A percentile compares a stretch with the other conserved stretches of the same genome.
These are phyloP conservation scores for Aspergillus novoparasiticus DNA, from an alignment of 2,329 filamentous ascomycete species.

Conservation along the genomic window DNA sequence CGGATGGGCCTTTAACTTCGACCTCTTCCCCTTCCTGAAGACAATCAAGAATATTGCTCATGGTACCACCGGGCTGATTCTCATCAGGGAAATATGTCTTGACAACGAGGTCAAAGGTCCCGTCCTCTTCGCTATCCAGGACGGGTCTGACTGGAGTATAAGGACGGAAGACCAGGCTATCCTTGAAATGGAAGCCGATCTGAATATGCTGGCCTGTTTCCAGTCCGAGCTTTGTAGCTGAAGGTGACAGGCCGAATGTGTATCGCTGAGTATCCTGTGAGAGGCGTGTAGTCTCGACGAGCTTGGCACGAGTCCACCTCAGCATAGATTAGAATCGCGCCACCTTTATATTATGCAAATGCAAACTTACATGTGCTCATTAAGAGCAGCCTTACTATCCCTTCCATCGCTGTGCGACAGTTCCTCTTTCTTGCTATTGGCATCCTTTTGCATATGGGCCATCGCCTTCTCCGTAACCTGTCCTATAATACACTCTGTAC, in stretches of 20 bases:
- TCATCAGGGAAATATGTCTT: slow-evolving; percentile 51
- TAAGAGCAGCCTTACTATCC: slow-evolving; percentile 36
- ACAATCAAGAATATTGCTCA: slow-evolving; percentile 57
- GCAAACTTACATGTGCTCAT: slow-evolving; percentile 32
- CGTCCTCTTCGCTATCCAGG: slow-evolving; percentile 34
- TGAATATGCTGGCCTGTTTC: slow-evolving; percentile 57
- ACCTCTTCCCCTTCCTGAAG: slow-evolving; percentile 52
- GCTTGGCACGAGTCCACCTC: slow-evolving; percentile 51
- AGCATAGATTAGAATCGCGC: background rate
- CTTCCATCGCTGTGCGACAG: background rate
- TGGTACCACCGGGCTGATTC: slow-evolving; percentile 55
- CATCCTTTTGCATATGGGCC: background rate
- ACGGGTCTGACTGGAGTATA: slow-evolving; percentile 56
- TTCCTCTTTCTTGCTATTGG: background rate
- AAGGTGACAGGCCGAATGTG: slow-evolving; percentile 30
- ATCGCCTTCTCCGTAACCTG: slow-evolving; percentile 27
- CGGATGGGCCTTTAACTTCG: slow-evolving; percentile 55
- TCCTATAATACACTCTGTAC: slow-evolving; percentile 54
- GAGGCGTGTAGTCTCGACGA: slow-evolving; percentile 44
- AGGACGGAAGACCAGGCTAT: slow-evolving; percentile 53
- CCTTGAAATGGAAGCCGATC: slow-evolving; percentile 55
- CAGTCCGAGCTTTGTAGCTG: slow-evolving; percentile 48
- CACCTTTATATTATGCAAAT: background rate
- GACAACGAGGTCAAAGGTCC: too few relatives aligned
- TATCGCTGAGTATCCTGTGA: slow-evolving; percentile 41